Evolutionary conservation across 495 filamentous ascomycete species (phyloP).

Genomic region (Neurospora sp.): DNA sequence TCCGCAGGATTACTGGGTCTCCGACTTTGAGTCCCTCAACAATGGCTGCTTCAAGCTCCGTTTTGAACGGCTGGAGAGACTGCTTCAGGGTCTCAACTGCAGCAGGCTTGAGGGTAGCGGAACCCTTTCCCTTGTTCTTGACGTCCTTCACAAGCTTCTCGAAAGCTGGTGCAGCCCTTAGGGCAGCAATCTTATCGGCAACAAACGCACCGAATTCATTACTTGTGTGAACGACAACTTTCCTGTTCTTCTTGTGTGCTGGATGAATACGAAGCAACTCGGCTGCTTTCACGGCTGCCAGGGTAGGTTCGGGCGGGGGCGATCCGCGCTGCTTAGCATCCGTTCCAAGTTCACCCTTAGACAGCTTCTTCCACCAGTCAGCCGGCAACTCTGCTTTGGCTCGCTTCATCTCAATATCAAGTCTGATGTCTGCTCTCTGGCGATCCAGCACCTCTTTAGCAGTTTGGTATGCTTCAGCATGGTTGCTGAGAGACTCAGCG

Average conservation of each 20-base stretch:
- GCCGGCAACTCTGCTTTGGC: conserved; percentile 12
- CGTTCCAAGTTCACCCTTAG: conserved; percentile 3
- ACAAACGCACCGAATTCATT: conserved; percentile 7
- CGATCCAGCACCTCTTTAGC: conserved; percentile 12
- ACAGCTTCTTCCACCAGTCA: conserved; percentile 16
- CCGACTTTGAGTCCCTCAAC: conserved; percentile 6
- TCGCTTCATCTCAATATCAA: conserved; percentile 18
- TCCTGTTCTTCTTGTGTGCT: conserved; percentile 7
- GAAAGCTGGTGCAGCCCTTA: conserved; percentile 5
- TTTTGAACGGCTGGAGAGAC: conserved; percentile 5
- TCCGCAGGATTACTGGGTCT: conserved; percentile 33
- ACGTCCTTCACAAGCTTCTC: conserved; percentile 1
- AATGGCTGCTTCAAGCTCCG: conserved; percentile 13
- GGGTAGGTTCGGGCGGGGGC: conserved; percentile 11
- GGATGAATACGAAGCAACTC: conserved; percentile 17
- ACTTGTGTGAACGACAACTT: background rate
- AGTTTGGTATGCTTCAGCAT: conserved; percentile 14
- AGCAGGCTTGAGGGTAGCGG: background rate
- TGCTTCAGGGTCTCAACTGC: conserved; percentile 11
- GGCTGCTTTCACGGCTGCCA: conserved; percentile 6
- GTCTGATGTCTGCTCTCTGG: conserved; percentile 15
- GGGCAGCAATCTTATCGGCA: conserved; percentile 1
- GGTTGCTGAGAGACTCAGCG: conserved; percentile 20
- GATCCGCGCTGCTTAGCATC: conserved; percentile 1
- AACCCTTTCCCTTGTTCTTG: conserved; percentile 5